Conservation (phyloP, 129 eudicot genomes). For the Logfia minima region DNA sequence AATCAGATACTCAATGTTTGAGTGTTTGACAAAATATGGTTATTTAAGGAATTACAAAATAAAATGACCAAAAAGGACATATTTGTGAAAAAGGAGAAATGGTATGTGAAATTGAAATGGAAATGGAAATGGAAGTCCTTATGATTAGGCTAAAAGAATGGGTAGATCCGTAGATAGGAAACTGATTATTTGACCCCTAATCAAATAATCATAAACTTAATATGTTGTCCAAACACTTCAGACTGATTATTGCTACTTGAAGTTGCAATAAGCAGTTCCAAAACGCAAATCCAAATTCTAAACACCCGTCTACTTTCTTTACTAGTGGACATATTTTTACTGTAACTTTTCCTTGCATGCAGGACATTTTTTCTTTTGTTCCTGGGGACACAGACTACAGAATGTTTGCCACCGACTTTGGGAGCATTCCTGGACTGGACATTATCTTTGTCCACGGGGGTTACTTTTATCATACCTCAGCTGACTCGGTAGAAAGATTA, state of each 20-base stretch:
- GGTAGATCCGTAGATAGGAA: too few species aligned
- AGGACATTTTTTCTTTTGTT: constrained; percentile 80
- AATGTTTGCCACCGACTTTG: constrained; percentile 86
- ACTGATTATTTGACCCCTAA: neutral
- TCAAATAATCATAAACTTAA: neutral
- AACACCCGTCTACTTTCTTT: too few species aligned
- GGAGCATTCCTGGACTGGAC: constrained; percentile 93
- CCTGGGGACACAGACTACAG: constrained; percentile 99
- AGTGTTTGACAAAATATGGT: too few species aligned
- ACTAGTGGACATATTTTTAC: constrained; percentile 11
- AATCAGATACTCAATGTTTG: too few species aligned
- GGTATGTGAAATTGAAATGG: too few species aligned
- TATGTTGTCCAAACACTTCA: too few species aligned
- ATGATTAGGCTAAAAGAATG: too few species aligned
- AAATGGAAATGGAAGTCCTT: too few species aligned
- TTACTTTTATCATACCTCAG: constrained; percentile 83
- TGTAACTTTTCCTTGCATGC: constrained; percentile 23
- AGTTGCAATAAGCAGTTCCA: neutral
- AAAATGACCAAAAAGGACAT: too few species aligned
- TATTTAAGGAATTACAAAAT: too few species aligned
- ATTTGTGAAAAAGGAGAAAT: too few species aligned
- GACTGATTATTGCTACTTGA: too few species aligned
- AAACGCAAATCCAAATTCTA: neutral
- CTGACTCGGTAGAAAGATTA: constrained; percentile 94
- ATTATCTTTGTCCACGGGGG: constrained; percentile 88